A percentile compares a stretch with the other conserved stretches of the same genome.
Conservation (phyloP, 1,284 basidiomycete genomes). For the Boletus semigastroideus region DNA sequence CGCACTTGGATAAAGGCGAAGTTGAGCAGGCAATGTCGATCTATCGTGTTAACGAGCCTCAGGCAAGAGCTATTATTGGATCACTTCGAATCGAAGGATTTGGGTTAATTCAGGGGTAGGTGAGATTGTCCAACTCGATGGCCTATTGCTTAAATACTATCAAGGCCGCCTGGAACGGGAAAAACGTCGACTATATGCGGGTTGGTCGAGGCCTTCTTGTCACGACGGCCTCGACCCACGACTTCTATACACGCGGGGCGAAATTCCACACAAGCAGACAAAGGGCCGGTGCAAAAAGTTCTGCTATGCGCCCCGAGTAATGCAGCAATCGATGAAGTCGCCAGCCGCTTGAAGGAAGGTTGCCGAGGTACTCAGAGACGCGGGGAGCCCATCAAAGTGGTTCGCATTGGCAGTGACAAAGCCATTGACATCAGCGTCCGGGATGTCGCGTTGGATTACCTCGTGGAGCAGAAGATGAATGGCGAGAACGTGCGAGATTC, state of each 20-base stretch:
- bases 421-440: constrained; percentile 82
- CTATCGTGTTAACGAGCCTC: constrained; percentile 89
- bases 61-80: constrained; percentile 86
- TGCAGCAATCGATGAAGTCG: constrained; percentile 97
- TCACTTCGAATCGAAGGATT: constrained; percentile 80
- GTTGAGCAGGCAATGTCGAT: constrained; percentile 67
- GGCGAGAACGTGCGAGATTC: constrained; percentile 41
- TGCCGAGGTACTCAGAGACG: constrained; percentile 60
- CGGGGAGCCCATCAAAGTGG: constrained; percentile 70
- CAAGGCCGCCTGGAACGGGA: constrained; percentile 91
- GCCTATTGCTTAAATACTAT: constrained; percentile 3
- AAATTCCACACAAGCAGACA: constrained; percentile 42
- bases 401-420: constrained; percentile 83
- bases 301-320: constrained; percentile 98
- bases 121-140: constrained; percentile 11
- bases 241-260: constrained; percentile 51
- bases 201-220: constrained; percentile 83
- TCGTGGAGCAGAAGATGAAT: constrained; percentile 80
- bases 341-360: constrained; percentile 82
- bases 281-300: constrained; percentile 67
- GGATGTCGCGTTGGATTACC: constrained; percentile 84
- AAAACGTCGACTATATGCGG: constrained; percentile 99
- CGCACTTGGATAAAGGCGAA: constrained; percentile 51
- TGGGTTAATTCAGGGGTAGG: constrained; percentile 92
- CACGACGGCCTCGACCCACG: constrained; percentile 51